Base-by-base conservation (phyloP, 768 basidiomycete genomes). In the Mycena polygramma region DNA sequence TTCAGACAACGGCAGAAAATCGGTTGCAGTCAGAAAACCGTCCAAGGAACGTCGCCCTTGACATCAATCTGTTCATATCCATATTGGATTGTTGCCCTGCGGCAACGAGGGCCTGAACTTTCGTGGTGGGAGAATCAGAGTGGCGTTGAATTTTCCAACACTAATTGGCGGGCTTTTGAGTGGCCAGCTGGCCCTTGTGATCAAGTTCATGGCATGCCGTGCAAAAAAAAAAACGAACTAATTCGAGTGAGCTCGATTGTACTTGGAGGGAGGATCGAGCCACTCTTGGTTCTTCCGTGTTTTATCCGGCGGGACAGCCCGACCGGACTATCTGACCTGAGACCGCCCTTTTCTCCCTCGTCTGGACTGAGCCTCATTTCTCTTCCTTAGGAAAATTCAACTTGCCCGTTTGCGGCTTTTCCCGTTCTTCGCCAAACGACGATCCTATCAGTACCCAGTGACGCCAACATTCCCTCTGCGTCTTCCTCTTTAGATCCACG, bases 401-500 rank as follows among this genome's bases (percentile, higher is more conserved):
- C 52, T 60, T n/a, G 1, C 9, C n/a, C 24, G 30, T 30, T 39
- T 13, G 22, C 64, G 55, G 46, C 54, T 9, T 35, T 58, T 45
- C 22, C 57, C 65, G 49, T 49, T 54, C 41, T 3, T 19, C 22
- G 51, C 35, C 7, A 46, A 46, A 24, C 11, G 57, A 24, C 52
- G 11, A 14, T 46, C 35, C 36, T 46, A 20, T 35, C 41, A 49
- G n/a, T 39, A n/a, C 13, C 7, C 0, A 14, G 7, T 39, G 37
- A 10, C 19, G 19, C 20, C 58, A 48, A 46, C 24, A 35, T 36
- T 20, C 48, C 30, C 58, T 22, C 36, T 58, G 26, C 24, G 46
- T 39, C 39, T 61, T 66, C 46, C 20, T 61, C 54, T 8, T 48
- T 48, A 20, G 61, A 64, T 59, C 49, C 70, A 64, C 71, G 67